A percentile compares a stretch with the other conserved stretches of the same genome.
Evolutionary conservation across 2,329 filamentous ascomycete species (phyloP).

Genomic region (Blastomyces percursus): DNA sequence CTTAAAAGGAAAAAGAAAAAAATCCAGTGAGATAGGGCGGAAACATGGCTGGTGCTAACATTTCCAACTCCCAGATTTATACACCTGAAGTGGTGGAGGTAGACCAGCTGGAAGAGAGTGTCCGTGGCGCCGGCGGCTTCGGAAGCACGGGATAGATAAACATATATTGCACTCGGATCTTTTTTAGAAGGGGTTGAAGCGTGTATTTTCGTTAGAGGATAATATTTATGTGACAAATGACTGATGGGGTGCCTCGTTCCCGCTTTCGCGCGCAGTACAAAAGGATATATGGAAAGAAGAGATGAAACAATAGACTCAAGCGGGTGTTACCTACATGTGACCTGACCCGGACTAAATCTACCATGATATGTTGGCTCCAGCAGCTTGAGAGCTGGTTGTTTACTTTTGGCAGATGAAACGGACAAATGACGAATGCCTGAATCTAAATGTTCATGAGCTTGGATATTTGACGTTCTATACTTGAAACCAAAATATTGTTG

Average conservation of each 20-base stretch:
- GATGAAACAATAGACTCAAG: background rate
- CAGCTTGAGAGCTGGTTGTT: background rate
- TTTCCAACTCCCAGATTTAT: conserved; percentile 50
- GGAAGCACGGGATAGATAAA: conserved; percentile 62
- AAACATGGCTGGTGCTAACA: conserved; percentile 5
- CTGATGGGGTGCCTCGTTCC: background rate
- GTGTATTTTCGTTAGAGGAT: background rate
- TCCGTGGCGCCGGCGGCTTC: conserved; percentile 80
- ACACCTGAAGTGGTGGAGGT: conserved; percentile 90
- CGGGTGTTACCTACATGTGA: background rate
- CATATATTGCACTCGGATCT: background rate
- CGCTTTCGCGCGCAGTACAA: background rate
- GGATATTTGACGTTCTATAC: background rate
- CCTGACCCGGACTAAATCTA: background rate
- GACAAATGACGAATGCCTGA: background rate
- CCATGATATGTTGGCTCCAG: background rate
- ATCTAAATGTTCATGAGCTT: background rate
- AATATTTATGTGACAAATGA: background rate
- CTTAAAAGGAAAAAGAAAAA: background rate
- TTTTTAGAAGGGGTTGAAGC: background rate
- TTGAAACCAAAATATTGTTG: background rate
- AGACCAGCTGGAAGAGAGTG: conserved; percentile 75
- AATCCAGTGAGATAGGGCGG: background rate
- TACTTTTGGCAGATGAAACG: background rate
- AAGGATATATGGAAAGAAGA: background rate